Evolutionary conservation across 2,329 filamentous ascomycete genomes (phyloP).

Genomic region (Mycocentrospora acerina): DNA sequence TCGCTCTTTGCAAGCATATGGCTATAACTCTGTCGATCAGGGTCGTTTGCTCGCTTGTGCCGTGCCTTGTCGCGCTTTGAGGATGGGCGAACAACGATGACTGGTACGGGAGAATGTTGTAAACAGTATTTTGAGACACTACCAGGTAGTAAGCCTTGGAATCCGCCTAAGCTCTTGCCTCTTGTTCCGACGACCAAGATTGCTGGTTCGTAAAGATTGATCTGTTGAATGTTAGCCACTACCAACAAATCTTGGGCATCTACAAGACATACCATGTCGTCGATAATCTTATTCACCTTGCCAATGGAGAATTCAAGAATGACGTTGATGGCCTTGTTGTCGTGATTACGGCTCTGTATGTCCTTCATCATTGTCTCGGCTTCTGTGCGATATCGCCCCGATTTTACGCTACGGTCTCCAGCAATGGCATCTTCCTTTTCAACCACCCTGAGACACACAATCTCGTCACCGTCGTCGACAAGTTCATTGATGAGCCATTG

Average conservation of each 20-base stretch:
- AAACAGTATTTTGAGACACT: constrained; percentile 94
- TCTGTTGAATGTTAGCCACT: constrained; percentile 54
- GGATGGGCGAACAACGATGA: constrained; percentile 86
- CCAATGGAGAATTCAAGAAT: constrained; percentile 86
- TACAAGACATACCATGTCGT: constrained; percentile 71
- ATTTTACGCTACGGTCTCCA: constrained; percentile 61
- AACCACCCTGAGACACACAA: constrained; percentile 85
- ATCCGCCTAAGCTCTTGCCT: constrained; percentile 79
- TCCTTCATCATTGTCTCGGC: constrained; percentile 72
- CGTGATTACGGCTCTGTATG: constrained; percentile 77
- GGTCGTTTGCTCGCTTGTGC: constrained; percentile 77
- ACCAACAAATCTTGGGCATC: neutral
- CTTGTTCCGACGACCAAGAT: constrained; percentile 89
- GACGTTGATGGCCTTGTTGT: constrained; percentile 81
- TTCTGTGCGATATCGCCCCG: constrained; percentile 72
- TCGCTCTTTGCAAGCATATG: constrained; percentile 72
- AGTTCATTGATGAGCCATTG: constrained; percentile 92
- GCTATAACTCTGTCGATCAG: constrained; percentile 72
- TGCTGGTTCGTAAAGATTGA: constrained; percentile 86
- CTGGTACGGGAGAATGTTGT: constrained; percentile 88
- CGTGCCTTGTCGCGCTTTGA: constrained; percentile 90
- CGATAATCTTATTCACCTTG: constrained; percentile 87
- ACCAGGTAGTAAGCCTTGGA: constrained; percentile 83
- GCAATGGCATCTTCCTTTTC: constrained; percentile 77
- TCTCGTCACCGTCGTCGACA: constrained; percentile 90